phyloP scores from a whole-genome alignment of 2,329 filamentous ascomycete genomes.

The Penicillium corylophilum region DNA sequence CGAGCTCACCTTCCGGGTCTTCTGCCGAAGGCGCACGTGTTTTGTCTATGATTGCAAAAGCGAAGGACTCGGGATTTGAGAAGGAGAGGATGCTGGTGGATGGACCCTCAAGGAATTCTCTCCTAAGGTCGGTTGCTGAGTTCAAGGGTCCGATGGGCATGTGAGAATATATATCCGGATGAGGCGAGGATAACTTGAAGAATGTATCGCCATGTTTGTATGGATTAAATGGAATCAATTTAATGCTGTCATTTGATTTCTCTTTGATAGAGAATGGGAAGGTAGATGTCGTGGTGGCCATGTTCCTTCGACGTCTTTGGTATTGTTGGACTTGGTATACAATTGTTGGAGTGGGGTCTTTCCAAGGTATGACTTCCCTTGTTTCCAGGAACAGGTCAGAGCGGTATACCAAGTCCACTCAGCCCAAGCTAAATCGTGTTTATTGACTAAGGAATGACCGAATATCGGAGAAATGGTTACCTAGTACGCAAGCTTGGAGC shows the following conservation, averaged over 20 bases:
- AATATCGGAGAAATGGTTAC: no score
- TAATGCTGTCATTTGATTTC: constrained; percentile 18
- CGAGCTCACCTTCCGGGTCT: constrained; percentile 18
- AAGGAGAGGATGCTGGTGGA: constrained; percentile 15
- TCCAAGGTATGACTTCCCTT: no score
- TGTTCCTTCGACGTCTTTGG: neutral
- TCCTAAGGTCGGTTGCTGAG: constrained; percentile 8
- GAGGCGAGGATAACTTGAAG: constrained; percentile 7
- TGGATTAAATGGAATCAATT: constrained; percentile 22
- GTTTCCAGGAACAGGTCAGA: no score
- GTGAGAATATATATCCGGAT: constrained; percentile 18
- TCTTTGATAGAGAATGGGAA: constrained; percentile 11
- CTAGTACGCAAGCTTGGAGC: no score
- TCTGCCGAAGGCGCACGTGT: constrained; percentile 12
- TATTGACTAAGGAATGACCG: no score
- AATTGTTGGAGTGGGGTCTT: neutral
- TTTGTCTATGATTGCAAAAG: constrained; percentile 21
- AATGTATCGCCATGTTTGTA: constrained; percentile 12
- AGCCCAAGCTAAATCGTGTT: no score
- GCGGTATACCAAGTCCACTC: no score
- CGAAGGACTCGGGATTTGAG: constrained; percentile 16
- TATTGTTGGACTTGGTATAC: neutral
- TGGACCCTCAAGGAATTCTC: constrained; percentile 5
- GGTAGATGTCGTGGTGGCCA: neutral
- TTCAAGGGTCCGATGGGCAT: constrained; percentile 9